phyloP scores from a whole-genome alignment of 257 asterid species.

The Leptodermis oblonga region DNA sequence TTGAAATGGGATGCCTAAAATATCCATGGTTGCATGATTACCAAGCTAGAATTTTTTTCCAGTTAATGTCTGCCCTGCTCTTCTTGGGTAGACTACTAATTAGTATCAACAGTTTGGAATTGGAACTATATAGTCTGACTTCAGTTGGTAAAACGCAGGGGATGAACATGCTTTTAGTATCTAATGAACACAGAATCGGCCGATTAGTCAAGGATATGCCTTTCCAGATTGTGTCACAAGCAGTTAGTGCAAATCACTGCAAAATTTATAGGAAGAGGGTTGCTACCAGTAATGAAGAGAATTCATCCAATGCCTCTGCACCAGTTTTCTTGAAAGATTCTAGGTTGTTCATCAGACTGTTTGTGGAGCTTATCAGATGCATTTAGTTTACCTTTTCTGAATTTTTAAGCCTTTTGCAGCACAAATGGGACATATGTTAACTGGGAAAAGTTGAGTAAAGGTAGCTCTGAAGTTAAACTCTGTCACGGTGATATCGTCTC shows the following conservation, averaged over 20 bases:
- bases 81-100: not conserved
- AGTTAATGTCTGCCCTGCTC: not conserved
- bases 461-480: slow-evolving; percentile 61
- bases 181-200: slow-evolving; percentile 78
- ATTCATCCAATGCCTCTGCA: slow-evolving; percentile 31
- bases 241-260: slow-evolving; percentile 87
- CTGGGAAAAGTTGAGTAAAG: slow-evolving; percentile 72
- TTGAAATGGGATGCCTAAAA: too few species aligned
- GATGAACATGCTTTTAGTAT: slow-evolving; percentile 72
- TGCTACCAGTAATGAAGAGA: slow-evolving; percentile 36
- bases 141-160: slow-evolving; percentile 41
- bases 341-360: slow-evolving; percentile 44
- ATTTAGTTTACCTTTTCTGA: slow-evolving; percentile 30
- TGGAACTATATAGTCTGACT: slow-evolving; percentile 7
- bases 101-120: not conserved
- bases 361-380: slow-evolving; percentile 15
- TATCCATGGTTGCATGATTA: too few species aligned
- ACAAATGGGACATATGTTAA: slow-evolving; percentile 94
- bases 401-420: slow-evolving; percentile 44
- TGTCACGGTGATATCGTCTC: slow-evolving; percentile 92
- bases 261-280: slow-evolving; percentile 61
- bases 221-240: slow-evolving; percentile 73
- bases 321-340: slow-evolving; percentile 78
- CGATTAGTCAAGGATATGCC: slow-evolving; percentile 66
- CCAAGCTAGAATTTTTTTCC: too few species aligned